Percentiles rank a stretch among this genome's conserved stretches.
Evolutionary conservation across 192 early-diverging fungal species (phyloP).

Genomic region (Ramicandelaber brevisporus): DNA sequence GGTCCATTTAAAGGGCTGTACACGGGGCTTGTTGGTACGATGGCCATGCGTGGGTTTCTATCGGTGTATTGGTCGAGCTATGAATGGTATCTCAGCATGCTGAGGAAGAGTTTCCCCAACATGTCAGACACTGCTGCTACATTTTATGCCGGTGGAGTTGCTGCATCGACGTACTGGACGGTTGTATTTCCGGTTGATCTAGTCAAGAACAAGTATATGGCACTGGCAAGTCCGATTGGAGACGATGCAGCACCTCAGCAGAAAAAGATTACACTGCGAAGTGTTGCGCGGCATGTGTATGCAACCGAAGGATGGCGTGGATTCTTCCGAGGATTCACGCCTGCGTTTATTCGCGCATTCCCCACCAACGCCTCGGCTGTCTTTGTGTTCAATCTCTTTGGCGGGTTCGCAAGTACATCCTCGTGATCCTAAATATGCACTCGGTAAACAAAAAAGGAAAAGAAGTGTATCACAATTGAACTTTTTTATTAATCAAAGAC

Average conservation of each 20-base stretch:
- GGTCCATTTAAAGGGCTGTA: conserved; percentile 58
- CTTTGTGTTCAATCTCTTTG: conserved; percentile 77
- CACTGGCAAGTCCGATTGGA: no score
- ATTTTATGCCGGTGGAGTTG: conserved; percentile 56
- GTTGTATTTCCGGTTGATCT: conserved; percentile 59
- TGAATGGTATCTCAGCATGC: no score
- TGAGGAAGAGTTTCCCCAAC: conserved; percentile 5
- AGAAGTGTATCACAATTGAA: no score
- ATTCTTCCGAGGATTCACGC: conserved; percentile 77
- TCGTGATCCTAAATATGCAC: no score
- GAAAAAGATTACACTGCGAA: no score
- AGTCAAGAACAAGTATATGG: conserved; percentile 87
- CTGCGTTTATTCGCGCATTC: conserved; percentile 74
- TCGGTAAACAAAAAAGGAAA: no score
- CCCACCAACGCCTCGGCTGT: conserved; percentile 92
- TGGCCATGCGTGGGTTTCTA: conserved; percentile 73
- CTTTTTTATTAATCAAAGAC: no score
- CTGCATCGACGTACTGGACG: conserved; percentile 79
- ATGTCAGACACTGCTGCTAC: conserved; percentile 33
- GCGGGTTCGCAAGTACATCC: no score
- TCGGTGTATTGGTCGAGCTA: no score
- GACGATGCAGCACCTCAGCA: no score
- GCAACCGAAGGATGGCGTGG: conserved; percentile 43
- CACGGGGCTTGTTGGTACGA: conserved; percentile 60
- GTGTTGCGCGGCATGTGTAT: conserved; percentile 12